Percentiles rank a stretch among this genome's conserved stretches.
Evolutionary conservation across 2,329 filamentous ascomycete genomes (phyloP).

Genomic region (Aureobasidium sp.): DNA sequence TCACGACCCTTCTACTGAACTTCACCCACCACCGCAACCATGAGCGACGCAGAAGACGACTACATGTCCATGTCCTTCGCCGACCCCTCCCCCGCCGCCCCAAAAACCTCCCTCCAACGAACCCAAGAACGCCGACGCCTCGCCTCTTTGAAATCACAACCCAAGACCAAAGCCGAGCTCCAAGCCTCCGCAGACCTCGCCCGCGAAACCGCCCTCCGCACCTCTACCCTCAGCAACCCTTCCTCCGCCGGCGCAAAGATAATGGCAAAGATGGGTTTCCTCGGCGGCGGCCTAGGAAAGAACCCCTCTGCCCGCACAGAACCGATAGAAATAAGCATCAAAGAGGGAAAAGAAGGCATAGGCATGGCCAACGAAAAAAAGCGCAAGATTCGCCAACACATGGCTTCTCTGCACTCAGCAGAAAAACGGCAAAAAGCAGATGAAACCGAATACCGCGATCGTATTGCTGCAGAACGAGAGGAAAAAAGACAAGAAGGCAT

Average conservation of each 20-base stretch:
- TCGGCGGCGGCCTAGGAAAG: constrained; percentile 63
- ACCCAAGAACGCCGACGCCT: constrained; percentile 45
- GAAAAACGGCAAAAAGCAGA: constrained; percentile 57
- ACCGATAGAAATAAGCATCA: constrained; percentile 77
- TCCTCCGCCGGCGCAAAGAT: constrained; percentile 85
- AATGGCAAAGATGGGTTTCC: constrained; percentile 96
- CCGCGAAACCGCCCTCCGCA: constrained; percentile 63
- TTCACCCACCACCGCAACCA: not conserved
- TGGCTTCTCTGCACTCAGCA: too few relatives aligned
- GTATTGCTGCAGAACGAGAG: constrained; percentile 64
- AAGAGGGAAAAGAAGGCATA: constrained; percentile 75
- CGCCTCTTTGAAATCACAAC: constrained; percentile 55
- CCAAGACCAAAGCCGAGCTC: constrained; percentile 75
- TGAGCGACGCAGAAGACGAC: constrained; percentile 71
- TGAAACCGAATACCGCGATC: constrained; percentile 65
- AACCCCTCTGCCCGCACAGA: constrained; percentile 49
- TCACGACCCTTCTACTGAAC: not conserved
- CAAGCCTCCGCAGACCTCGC: constrained; percentile 65
- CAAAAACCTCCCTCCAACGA: constrained; percentile 58
- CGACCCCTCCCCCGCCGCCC: constrained; percentile 48
- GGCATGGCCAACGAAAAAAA: constrained; percentile 80
- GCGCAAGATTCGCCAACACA: constrained; percentile 55
- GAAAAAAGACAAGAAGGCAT: constrained; percentile 60
- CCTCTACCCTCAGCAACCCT: constrained; percentile 59
- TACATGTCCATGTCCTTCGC: constrained; percentile 95